Percentiles rank a stretch among this genome's conserved stretches.
These are phyloP conservation scores for Protostelium mycophagum DNA, from an alignment of 78 protist genomes.

Conservation along the genomic window DNA sequence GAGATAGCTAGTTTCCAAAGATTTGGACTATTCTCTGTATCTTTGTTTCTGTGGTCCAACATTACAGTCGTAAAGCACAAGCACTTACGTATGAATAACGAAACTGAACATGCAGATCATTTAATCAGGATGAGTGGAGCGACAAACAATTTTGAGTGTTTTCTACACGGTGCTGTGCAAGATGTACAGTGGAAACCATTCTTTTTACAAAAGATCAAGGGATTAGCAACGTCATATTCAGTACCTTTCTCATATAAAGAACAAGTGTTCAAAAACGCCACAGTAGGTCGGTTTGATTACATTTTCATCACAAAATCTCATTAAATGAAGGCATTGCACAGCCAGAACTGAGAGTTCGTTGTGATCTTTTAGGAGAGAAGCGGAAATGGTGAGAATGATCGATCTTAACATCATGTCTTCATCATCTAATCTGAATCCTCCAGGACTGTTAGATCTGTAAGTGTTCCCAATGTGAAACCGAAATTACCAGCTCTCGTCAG, in stretches of 20 bases:
- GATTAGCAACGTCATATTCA: background rate
- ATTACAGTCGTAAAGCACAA: too few species aligned
- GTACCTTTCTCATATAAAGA: background rate
- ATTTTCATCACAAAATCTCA: background rate
- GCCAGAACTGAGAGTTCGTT: background rate
- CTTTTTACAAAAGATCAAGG: background rate
- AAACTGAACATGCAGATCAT: too few species aligned
- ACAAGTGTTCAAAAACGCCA: background rate
- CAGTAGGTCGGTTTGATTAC: background rate
- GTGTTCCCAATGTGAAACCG: background rate
- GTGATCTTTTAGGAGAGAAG: background rate
- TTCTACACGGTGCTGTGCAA: background rate
- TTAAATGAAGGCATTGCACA: background rate
- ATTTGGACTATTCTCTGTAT: too few species aligned
- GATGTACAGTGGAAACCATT: background rate
- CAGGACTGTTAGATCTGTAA: background rate
- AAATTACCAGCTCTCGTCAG: background rate
- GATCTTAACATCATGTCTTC: background rate
- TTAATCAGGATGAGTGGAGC: too few species aligned
- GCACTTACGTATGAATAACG: too few species aligned
- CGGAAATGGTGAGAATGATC: background rate
- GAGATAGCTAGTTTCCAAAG: too few species aligned
- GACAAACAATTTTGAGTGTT: background rate
- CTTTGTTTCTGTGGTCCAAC: too few species aligned
- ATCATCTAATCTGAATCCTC: background rate